Percentiles rank a stretch among this genome's conserved stretches.
Conservation (phyloP, 306 rosid species). For the Malus asiatica region DNA sequence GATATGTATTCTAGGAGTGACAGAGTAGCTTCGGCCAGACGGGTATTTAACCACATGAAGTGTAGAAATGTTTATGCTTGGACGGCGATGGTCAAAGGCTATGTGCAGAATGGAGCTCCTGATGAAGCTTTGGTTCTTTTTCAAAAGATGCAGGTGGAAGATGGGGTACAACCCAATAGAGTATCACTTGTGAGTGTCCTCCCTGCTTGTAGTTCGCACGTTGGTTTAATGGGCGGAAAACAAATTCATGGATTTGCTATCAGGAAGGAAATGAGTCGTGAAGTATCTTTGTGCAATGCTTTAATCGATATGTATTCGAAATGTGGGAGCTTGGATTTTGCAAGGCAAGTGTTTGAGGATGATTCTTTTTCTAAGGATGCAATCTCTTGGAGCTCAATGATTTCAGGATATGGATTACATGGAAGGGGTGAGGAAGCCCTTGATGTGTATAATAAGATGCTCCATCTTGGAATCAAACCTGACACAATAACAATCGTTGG, state of each 20-base stretch:
- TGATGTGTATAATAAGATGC: slow-evolving; percentile 44
- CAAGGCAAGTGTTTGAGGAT: slow-evolving; percentile 46
- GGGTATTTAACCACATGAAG: slow-evolving; percentile 58
- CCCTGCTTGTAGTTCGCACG: slow-evolving; percentile 57
- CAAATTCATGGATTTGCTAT: slow-evolving; percentile 60
- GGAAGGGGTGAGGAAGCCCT: slow-evolving; percentile 68
- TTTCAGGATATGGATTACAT: slow-evolving; percentile 71
- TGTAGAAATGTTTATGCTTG: slow-evolving; percentile 55
- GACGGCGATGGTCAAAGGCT: slow-evolving; percentile 72
- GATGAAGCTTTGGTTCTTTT: slow-evolving; percentile 52
- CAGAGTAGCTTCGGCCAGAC: slow-evolving; percentile 34
- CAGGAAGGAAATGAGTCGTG: slow-evolving; percentile 35
- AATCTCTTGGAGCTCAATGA: slow-evolving; percentile 73
- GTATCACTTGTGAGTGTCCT: slow-evolving; percentile 64
- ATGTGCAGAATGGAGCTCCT: slow-evolving; percentile 43
- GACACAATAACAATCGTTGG: slow-evolving; percentile 68
- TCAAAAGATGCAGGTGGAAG: slow-evolving; percentile 53
- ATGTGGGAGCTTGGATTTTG: slow-evolving; percentile 66
- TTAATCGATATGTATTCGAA: slow-evolving; percentile 72
- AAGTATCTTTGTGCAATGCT: slow-evolving; percentile 54
- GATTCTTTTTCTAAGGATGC: slow-evolving; percentile 41
- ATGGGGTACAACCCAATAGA: slow-evolving; percentile 50
- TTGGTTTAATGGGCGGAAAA: slow-evolving; percentile 52
- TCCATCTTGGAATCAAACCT: slow-evolving; percentile 45
- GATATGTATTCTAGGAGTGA: slow-evolving; percentile 68